Base-by-base conservation (phyloP, 495 filamentous ascomycete genomes). In the Cudoniella acicularis region DNA sequence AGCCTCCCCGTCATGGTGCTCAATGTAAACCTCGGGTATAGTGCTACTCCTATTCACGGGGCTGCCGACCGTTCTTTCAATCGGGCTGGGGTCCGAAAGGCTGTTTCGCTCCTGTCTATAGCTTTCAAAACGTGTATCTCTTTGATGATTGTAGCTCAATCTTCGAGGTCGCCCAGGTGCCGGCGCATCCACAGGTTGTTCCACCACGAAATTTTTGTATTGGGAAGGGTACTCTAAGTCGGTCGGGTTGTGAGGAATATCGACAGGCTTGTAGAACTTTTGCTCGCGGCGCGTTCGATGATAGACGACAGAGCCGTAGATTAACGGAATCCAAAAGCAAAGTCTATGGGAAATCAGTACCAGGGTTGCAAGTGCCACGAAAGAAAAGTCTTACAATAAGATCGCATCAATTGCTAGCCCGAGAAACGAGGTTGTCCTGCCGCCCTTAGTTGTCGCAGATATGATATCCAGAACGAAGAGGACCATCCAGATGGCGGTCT, bases 301-400 rank as follows among this genome's bases (percentile, higher is more conserved):
- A 57, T 66, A 68, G 40, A 73, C 68, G 18, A 70, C 54, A n/a
- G 62, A 63, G 2, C 61, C 69, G 54, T 73, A 74, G 47, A 71
- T 63, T 18, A 76, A 64, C 21, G 67, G 65, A 41, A 66, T 66
- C 23, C 65, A 30, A 63, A 68, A 69, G 22, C 58, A 53, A 2
- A 67, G 11, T 22, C 70, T 73, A 59, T 17, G 47, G 24, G 13
- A 21, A 47, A 22, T 55, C 25, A 21, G 2, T 13, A 50, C 10
- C 23, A 24, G 48, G 54, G 24, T 1, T 26, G 47, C 1, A 26
- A 18, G n/a, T 18, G 17, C 3, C 45, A 21, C 10, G 10, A 9
- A 21, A 36, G 13, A 8, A 22, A 40, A 36, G 26, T 65, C 64
- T 20, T 58, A 70, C 69, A 61, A 26, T 40, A 69, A 26, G 0